Conservation (phyloP, 805 yeast genomes). For the Millerozyma miso region DNA sequence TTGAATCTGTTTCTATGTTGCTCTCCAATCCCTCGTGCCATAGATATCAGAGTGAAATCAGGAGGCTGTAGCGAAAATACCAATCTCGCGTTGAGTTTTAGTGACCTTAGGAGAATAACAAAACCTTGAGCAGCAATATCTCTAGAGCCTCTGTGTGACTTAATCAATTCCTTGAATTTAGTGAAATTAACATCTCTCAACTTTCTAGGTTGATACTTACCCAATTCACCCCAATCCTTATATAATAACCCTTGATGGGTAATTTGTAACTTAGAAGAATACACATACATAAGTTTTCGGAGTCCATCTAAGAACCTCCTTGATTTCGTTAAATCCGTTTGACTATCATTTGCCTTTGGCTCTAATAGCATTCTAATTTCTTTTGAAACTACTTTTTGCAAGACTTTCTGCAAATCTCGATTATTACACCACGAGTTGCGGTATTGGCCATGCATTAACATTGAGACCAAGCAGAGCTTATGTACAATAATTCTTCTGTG, state of each 20-base stretch:
- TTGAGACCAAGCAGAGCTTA: slow-evolving; percentile 49
- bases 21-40: slow-evolving; percentile 10
- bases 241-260: slow-evolving; percentile 34
- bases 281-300: slow-evolving; percentile 59
- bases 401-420: slow-evolving; percentile 29
- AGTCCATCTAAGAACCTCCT: slow-evolving; percentile 74
- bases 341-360: slow-evolving; percentile 11
- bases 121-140: slow-evolving; percentile 88
- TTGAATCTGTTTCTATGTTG: slow-evolving; percentile 16
- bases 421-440: slow-evolving; percentile 76
- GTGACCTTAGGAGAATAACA: slow-evolving; percentile 66
- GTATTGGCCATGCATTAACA: slow-evolving; percentile 62
- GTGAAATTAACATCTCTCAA: slow-evolving; percentile 27
- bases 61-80: slow-evolving; percentile 88
- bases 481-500: slow-evolving; percentile 51
- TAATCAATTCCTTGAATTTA: slow-evolving; percentile 42
- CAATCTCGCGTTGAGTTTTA: slow-evolving; percentile 68
- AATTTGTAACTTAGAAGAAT: slow-evolving; percentile 54
- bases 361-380: slow-evolving; percentile 44
- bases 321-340: slow-evolving; percentile 35
- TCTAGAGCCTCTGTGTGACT: slow-evolving; percentile 57
- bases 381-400: slow-evolving; percentile 17
- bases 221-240: slow-evolving; percentile 32
- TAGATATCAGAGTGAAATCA: slow-evolving; percentile 53
- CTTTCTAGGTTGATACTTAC: slow-evolving; percentile 16